phyloP scores from a whole-genome alignment of 2,329 filamentous ascomycete genomes.

The Diaporthe vaccinii region DNA sequence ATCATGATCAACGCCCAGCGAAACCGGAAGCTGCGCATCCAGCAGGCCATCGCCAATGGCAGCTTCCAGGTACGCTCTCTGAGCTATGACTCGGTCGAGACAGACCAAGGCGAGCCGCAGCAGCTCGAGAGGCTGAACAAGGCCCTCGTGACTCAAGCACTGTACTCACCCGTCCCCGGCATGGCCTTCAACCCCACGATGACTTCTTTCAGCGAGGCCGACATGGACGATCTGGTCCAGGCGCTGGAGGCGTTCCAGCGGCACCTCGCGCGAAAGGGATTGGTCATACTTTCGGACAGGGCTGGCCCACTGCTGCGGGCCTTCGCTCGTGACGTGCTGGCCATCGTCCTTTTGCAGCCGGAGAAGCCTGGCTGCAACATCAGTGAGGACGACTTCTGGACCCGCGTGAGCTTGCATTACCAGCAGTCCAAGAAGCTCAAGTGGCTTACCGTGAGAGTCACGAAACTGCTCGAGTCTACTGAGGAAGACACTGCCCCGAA shows the following conservation, averaged over 20 bases:
- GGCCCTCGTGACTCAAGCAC: not conserved
- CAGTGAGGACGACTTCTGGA: not conserved
- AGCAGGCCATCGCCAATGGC: not conserved
- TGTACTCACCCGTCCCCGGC: not conserved
- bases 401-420: not conserved
- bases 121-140: not conserved
- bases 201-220: no score
- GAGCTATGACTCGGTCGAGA: accelerated
- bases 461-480: not conserved
- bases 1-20: not conserved
- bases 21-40: not conserved
- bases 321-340: not conserved
- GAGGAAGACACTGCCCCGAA: not conserved
- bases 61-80: not conserved
- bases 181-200: not conserved
- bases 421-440: not conserved
- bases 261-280: not conserved
- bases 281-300: not conserved
- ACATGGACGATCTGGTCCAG: not conserved
- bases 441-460: not conserved
- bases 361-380: not conserved
- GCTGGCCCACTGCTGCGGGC: not conserved
- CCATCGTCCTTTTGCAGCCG: no score
- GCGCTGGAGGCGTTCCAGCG: not conserved
- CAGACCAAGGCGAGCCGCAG: not conserved